phyloP scores from a whole-genome alignment of 2,329 filamentous ascomycete genomes.

The Coniochaeta hoffmannii region DNA sequence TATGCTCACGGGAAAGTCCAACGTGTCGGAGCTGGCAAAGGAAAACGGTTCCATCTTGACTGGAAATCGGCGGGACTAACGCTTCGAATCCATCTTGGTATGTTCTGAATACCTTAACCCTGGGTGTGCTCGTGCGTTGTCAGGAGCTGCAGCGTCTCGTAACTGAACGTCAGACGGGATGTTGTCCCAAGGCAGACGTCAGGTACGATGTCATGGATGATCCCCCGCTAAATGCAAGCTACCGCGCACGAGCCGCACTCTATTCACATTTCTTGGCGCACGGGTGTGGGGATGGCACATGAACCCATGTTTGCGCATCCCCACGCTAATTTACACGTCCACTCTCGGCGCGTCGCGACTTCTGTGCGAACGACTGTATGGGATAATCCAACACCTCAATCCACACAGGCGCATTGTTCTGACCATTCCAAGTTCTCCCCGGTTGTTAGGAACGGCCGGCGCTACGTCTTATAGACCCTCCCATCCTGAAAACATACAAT shows the following conservation, averaged over 20 bases:
- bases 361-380: background rate
- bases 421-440: too few relatives aligned
- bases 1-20: slow-evolving; percentile 65
- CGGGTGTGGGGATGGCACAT: background rate
- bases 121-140: too few relatives aligned
- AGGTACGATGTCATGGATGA: background rate
- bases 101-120: too few relatives aligned
- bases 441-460: too few relatives aligned
- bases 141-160: too few relatives aligned
- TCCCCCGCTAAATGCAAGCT: too few relatives aligned
- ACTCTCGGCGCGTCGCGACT: background rate
- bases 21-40: slow-evolving; percentile 81
- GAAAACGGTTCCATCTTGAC: slow-evolving; percentile 83
- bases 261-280: too few relatives aligned
- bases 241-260: background rate
- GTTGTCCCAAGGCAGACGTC: background rate
- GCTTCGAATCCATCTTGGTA: background rate
- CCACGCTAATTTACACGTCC: background rate
- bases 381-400: too few relatives aligned
- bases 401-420: too few relatives aligned
- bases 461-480: too few relatives aligned
- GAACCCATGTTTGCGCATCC: background rate
- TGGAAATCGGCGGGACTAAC: background rate
- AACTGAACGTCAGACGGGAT: too few relatives aligned
- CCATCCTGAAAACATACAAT: too few relatives aligned